Conservation (phyloP, 1,284 basidiomycete genomes). For the Peniophora sp. region DNA sequence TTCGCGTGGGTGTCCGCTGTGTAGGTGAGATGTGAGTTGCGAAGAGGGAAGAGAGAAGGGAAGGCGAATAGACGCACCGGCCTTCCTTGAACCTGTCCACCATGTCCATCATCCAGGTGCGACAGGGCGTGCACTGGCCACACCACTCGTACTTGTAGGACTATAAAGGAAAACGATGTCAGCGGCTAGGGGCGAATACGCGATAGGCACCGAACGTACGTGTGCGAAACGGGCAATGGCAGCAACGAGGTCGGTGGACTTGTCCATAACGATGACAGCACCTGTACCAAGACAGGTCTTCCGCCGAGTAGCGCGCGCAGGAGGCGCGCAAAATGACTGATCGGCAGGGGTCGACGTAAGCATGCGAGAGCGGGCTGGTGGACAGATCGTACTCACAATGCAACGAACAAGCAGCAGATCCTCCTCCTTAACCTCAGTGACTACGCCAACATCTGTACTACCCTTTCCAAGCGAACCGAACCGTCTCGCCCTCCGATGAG, state of each 20-base stretch:
- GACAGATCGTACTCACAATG: constrained; percentile 40
- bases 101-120: constrained; percentile 99
- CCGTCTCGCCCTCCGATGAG: constrained; percentile 93
- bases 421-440: constrained; percentile 60
- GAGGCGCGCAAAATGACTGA: constrained; percentile 18
- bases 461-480: constrained; percentile 63
- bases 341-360: constrained; percentile 23
- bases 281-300: constrained; percentile 94
- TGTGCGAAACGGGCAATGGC: constrained; percentile 92
- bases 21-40: constrained; percentile 65
- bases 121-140: constrained; percentile 96
- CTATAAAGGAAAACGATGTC: constrained; percentile 25
- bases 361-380: constrained; percentile 24
- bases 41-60: too few species aligned
- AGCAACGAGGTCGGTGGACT: constrained; percentile 88
- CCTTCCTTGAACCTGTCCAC: constrained; percentile 92
- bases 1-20: constrained; percentile 65
- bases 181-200: not conserved
- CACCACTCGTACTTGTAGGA: constrained; percentile 99
- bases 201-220: constrained; percentile 26
- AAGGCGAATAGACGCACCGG: constrained; percentile 25
- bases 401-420: constrained; percentile 67
- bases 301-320: constrained; percentile 35
- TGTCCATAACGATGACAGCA: constrained; percentile 98
- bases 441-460: constrained; percentile 46